These are phyloP conservation scores for Mitragyna speciosa DNA, from an alignment of 257 asterid genomes.

Conservation along the genomic window DNA sequence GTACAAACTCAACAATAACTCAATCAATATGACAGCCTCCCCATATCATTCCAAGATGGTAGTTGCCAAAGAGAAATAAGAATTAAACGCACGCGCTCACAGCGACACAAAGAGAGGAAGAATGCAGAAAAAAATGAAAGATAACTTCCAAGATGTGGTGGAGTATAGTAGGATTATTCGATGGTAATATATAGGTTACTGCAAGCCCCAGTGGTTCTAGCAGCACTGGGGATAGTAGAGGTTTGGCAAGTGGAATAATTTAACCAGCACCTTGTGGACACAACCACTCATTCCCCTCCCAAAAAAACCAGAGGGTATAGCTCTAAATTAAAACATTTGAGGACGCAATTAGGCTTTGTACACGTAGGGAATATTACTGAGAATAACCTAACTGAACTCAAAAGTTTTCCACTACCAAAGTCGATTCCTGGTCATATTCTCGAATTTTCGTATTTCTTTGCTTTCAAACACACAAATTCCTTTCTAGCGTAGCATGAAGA, in stretches of 20 bases:
- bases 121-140: neutral
- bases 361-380: neutral
- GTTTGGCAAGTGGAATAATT: neutral
- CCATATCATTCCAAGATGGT: neutral
- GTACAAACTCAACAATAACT: neutral
- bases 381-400: neutral
- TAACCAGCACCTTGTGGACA: neutral
- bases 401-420: neutral
- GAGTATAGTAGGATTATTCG: neutral
- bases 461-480: neutral
- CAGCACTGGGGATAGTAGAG: neutral
- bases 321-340: neutral
- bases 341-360: neutral
- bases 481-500: neutral
- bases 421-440: neutral
- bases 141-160: neutral
- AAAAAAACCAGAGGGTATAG: neutral
- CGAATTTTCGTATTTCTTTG: neutral
- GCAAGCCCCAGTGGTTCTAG: neutral
- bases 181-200: neutral
- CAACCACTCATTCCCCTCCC: neutral
- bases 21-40: neutral
- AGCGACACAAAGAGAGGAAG: neutral
- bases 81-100: too few species aligned
- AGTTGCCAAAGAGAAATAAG: neutral